These are phyloP conservation scores for Fragaria ananassa DNA, from an alignment of 306 rosid genomes.

Conservation along the genomic window DNA sequence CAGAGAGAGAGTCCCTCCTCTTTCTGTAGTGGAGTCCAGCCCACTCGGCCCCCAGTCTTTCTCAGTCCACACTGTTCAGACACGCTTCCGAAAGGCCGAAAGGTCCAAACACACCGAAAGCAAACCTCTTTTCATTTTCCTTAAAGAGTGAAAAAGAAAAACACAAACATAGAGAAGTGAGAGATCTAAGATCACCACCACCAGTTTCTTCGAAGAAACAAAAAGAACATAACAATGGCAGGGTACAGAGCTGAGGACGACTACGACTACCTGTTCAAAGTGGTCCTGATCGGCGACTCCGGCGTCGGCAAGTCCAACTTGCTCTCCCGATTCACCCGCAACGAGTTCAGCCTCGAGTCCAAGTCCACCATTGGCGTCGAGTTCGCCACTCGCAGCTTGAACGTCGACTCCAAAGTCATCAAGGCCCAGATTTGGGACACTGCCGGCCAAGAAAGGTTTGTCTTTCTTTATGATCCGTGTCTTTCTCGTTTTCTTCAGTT, in stretches of 20 bases:
- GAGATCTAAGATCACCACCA: neutral
- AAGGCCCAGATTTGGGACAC: conserved; percentile 69
- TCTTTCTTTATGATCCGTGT: conserved; percentile 11
- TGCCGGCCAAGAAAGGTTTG: conserved; percentile 56
- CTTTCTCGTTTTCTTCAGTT: neutral
- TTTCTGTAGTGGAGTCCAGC: neutral
- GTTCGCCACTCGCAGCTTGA: conserved; percentile 63
- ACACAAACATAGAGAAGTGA: neutral
- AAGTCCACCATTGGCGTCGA: conserved; percentile 63
- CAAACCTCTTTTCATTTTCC: neutral
- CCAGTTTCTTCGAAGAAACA: neutral
- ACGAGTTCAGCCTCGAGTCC: conserved; percentile 60
- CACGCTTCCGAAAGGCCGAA: conserved; percentile 14
- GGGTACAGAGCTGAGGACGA: conserved; percentile 64
- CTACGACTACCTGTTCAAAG: conserved; percentile 53
- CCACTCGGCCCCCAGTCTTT: conserved; percentile 6
- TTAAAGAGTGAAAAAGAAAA: neutral
- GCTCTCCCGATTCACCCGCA: conserved; percentile 56
- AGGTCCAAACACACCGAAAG: conserved; percentile 6
- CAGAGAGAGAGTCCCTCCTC: neutral
- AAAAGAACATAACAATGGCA: conserved; percentile 25
- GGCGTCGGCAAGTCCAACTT: conserved; percentile 58
- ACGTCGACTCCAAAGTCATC: conserved; percentile 44
- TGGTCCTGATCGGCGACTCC: conserved; percentile 52
- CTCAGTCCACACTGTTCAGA: neutral